Evolutionary conservation across 192 early-diverging fungal genomes (phyloP), one percentile per base, ranked within the genome.

Genomic region (Coemansia asiatica): DNA sequence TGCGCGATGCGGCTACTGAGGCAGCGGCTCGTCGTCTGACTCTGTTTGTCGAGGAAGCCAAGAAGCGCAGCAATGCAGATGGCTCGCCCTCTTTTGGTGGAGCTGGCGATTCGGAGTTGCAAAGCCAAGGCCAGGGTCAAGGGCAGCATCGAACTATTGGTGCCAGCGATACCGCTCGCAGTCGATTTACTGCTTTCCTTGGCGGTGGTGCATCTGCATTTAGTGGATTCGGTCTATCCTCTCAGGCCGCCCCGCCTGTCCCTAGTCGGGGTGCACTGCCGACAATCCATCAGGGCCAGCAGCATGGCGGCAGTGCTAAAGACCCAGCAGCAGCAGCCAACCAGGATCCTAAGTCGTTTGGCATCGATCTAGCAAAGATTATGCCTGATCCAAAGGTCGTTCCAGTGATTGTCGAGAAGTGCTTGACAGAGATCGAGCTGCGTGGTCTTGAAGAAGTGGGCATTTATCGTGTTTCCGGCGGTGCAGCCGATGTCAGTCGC

Each of bases 371-470:
- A 47, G 67, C 69, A 4, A 75, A 80, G 54, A 75, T 88, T 25
- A 88, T 89, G 88, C 75, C 76, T 12, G 83, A 86, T 48, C 78
- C 84, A 0, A 72, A 84, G 8, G 76, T 85, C 22, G 64, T 81
- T 18, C 90, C 88, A 5, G 19, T 79, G n/a, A 75, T 90, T 2
- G 83, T 87, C 35, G 88, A 89, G 67, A 88, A 84, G 76, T 91
- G 90, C 61, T 83, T 90, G 60, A 57, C 73, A 0, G 90, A 91
- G 59, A 89, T 91, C 33, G 90, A 91, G 74, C 72, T 76, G 38
- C 84, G 90, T 40, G 90, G 90, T 27, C 68, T 91, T 16, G 87
- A 86, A 38, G 90, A 92, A 65, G 85, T 90, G 40, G 90, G 89
- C 15, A 89, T 92, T 12, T 90, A 92, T 56, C 85, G 90, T 19